Evolutionary conservation across 2,329 filamentous ascomycete species (phyloP).

Genomic region (Cytospora mali): DNA sequence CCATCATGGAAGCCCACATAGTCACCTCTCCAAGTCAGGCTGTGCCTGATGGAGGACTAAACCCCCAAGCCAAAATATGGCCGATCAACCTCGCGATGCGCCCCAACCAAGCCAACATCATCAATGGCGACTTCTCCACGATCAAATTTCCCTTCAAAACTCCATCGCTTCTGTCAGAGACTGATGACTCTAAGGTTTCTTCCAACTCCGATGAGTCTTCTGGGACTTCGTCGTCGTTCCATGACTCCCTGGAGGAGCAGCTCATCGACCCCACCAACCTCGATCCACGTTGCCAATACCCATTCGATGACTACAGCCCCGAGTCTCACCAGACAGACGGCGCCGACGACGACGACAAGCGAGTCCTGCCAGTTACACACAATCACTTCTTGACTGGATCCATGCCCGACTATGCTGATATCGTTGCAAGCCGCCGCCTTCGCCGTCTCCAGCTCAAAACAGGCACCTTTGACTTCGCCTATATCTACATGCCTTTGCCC

Average conservation of each 20-base stretch:
- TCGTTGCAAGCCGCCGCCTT: neutral
- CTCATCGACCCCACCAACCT: neutral
- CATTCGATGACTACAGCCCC: neutral
- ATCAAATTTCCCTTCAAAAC: neutral
- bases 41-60: neutral
- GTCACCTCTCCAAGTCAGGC: neutral
- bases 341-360: neutral
- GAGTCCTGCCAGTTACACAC: neutral
- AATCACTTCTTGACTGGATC: neutral
- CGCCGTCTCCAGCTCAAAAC: neutral
- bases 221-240: neutral
- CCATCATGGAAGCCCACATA: neutral
- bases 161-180: neutral
- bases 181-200: neutral
- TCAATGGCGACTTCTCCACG: neutral
- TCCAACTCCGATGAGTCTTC: neutral
- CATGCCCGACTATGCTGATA: neutral
- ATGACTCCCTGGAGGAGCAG: neutral
- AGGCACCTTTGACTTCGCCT: neutral
- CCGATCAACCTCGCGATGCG: neutral
- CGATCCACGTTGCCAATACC: neutral
- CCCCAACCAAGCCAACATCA: neutral
- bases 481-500: neutral
- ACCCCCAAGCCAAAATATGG: neutral
- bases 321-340: conserved; percentile 1